These are phyloP conservation scores for Rhodosporidiobolus odoratus DNA, from an alignment of 768 basidiomycete species.

Conservation along the genomic window DNA sequence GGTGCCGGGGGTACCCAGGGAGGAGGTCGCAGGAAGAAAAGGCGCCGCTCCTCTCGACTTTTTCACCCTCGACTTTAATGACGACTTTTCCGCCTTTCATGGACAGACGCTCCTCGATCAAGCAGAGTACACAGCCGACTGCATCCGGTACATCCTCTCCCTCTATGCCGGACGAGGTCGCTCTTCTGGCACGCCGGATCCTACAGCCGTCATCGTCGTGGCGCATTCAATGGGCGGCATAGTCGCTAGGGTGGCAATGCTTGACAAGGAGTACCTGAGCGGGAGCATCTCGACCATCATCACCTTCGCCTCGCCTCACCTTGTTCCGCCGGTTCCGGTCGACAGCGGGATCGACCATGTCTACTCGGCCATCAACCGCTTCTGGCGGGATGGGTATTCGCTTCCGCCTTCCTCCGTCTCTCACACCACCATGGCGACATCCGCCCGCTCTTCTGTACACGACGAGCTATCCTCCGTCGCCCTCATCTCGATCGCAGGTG, in stretches of 20 bases:
- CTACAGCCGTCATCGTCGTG: slow-evolving; percentile 66
- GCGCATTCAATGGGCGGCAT: slow-evolving; percentile 98
- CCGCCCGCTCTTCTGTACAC: not conserved
- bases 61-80: slow-evolving; percentile 92
- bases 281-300: slow-evolving; percentile 64
- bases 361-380: slow-evolving; percentile 51
- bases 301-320: slow-evolving; percentile 95
- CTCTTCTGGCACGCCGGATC: slow-evolving; percentile 32
- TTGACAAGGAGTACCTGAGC: slow-evolving; percentile 50
- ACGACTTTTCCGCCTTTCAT: slow-evolving; percentile 93
- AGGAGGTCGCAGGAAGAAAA: slow-evolving; percentile 51
- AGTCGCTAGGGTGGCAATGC: slow-evolving; percentile 73
- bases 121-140: slow-evolving; percentile 64
- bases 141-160: slow-evolving; percentile 71
- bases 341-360: slow-evolving; percentile 72
- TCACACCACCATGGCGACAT: not conserved
- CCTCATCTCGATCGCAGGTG: slow-evolving; percentile 79
- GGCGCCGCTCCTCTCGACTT: slow-evolving; percentile 65
- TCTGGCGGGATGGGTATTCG: slow-evolving; percentile 49
- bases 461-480: slow-evolving; percentile 21
- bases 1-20: slow-evolving; percentile 49
- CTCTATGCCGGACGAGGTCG: slow-evolving; percentile 52
- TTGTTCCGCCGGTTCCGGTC: slow-evolving; percentile 78
- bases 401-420: slow-evolving; percentile 47
- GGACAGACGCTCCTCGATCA: slow-evolving; percentile 80